Evolutionary conservation across 1,284 basidiomycete species (phyloP).

Genomic region (Irpex sp.): DNA sequence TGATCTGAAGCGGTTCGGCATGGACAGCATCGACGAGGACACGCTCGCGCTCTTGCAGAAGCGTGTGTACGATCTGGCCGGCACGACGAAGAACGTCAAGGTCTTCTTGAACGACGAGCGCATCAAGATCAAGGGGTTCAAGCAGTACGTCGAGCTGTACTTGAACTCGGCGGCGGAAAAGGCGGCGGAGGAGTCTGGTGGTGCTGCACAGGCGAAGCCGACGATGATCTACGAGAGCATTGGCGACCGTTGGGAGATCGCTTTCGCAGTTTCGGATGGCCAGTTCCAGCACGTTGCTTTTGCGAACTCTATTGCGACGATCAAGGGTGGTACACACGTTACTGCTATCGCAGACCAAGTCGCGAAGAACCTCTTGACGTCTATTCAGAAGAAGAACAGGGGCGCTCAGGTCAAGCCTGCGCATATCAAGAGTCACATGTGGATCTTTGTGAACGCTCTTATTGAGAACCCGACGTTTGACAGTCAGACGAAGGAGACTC

Average conservation of each 20-base stretch:
- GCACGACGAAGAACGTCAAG: conserved; percentile 90
- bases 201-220: conserved; percentile 71
- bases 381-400: conserved; percentile 96
- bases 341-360: conserved; percentile 85
- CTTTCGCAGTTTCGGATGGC: conserved; percentile 91
- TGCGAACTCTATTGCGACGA: conserved; percentile 97
- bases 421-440: conserved; percentile 97
- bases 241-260: conserved; percentile 89
- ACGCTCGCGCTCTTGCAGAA: conserved; percentile 87
- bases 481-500: conserved; percentile 97
- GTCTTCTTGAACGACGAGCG: conserved; percentile 92
- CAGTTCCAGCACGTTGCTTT: conserved; percentile 94
- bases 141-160: conserved; percentile 97
- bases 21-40: conserved; percentile 90
- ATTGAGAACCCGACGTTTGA: conserved; percentile 99
- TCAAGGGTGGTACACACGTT: conserved; percentile 96
- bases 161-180: conserved; percentile 66
- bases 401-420: conserved; percentile 86
- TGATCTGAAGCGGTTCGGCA: conserved; percentile 88
- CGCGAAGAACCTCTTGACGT: conserved; percentile 75
- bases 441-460: conserved; percentile 96
- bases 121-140: conserved; percentile 93
- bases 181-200: conserved; percentile 62
- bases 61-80: conserved; percentile 97
- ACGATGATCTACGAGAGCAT: conserved; percentile 81